Base-by-base conservation (phyloP, 192 early-diverging fungal genomes). In the Phlyctochytrium bullatum region DNA sequence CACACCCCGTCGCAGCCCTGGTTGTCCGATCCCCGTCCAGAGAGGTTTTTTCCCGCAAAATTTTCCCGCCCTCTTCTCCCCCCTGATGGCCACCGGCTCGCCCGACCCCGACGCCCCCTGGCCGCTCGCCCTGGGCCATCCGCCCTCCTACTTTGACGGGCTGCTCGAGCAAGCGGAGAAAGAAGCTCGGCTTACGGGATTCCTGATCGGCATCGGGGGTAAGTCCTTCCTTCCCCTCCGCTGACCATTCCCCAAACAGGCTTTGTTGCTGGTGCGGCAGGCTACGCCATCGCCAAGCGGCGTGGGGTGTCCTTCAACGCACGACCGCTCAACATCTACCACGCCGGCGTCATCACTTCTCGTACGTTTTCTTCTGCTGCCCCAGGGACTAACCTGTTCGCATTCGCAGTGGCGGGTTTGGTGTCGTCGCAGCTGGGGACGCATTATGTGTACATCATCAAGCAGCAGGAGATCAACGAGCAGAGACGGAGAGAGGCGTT, bases 401-500 rank as follows among this genome's bases (percentile, higher is more conserved):
- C 17, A n/a, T 65, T 25, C 28, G 32, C 27, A 2, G 23, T 71
- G 51, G 20, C 52, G 10, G 69, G 62, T 1, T 57, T 71, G 2
- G 28, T 71, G 20, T 14, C 34, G 10, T 36, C 33, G 14, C 69
- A 71, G 31, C 17, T 71, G 12, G 69, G 51, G 4, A 71, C 69
- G n/a, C 69, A 71, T 47, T 71, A 64, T 33, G 4, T 20, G 1
- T 71, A 33, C 52, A 61, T 64, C 24, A 14, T 51, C 6, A 62
- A 62, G 6, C 61, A 71, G 27, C 62, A 71, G 40, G n/a, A 62
- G 2, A 71, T 71, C 29, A 56, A 34, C 0, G 69, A 65, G 52
- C 62, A 65, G 36, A 32, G 69, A 25, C 29, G 69, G 31, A 52
- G 69, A 34, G 69, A 71, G 35, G 69, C 69, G 0, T 59, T 59